phyloP scores from a whole-genome alignment of 441 rosid species.

The Gossypium aridum region DNA sequence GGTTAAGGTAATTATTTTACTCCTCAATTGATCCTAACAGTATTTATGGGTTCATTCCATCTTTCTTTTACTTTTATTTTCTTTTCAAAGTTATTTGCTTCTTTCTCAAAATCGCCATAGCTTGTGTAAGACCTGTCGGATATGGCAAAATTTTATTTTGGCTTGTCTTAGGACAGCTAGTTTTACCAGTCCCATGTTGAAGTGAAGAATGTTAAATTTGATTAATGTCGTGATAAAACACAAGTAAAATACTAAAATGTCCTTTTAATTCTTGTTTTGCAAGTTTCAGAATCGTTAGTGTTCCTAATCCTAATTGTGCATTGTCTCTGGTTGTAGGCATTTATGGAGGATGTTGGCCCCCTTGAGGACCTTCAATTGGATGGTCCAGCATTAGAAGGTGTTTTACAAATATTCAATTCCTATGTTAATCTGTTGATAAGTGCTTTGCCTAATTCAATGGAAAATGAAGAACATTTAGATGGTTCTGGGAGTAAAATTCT shows the following conservation, averaged over 20 bases:
- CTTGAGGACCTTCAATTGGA: conserved; percentile 74
- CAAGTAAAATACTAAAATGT: background rate
- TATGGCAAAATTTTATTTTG: background rate
- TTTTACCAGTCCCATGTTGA: background rate
- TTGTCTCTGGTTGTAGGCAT: conserved; percentile 40
- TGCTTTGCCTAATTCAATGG: conserved; percentile 73
- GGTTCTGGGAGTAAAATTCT: conserved; percentile 58
- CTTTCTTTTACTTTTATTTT: background rate
- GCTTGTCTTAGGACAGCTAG: background rate
- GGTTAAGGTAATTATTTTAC: conserved; percentile 58
- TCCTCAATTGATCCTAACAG: background rate
- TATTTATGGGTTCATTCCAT: background rate
- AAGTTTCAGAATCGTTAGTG: background rate
- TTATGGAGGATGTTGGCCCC: conserved; percentile 80
- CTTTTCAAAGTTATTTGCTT: background rate
- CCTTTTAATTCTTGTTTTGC: background rate
- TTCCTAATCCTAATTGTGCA: background rate
- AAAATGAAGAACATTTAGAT: conserved; percentile 63
- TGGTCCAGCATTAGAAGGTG: conserved; percentile 74
- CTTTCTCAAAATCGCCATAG: background rate
- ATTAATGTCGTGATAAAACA: background rate
- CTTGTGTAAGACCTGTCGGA: background rate
- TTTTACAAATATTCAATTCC: conserved; percentile 58
- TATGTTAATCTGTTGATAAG: conserved; percentile 67
- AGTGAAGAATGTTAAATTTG: background rate